These are phyloP conservation scores for Calonectria hawksworthii DNA, from an alignment of 2,329 filamentous ascomycete genomes.

Conservation along the genomic window DNA sequence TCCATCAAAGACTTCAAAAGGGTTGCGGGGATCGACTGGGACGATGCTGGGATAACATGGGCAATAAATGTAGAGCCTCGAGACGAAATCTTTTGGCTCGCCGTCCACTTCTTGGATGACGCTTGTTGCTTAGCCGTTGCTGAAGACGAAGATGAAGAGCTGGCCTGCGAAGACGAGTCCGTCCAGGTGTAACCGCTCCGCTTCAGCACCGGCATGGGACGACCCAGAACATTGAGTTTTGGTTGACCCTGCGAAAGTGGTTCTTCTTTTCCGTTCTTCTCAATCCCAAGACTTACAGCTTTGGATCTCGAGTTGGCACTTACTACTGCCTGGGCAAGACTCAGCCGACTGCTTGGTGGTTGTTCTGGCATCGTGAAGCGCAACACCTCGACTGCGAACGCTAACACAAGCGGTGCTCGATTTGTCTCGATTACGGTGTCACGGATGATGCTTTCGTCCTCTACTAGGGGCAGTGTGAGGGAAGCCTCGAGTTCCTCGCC, in stretches of 20 bases:
- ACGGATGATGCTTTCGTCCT: conserved; percentile 72
- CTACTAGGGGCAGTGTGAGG: conserved; percentile 69
- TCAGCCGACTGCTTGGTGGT: conserved; percentile 85
- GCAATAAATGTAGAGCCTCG: conserved; percentile 72
- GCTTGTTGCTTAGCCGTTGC: conserved; percentile 35
- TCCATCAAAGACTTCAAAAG: conserved; percentile 64
- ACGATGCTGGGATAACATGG: conserved; percentile 57
- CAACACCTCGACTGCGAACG: conserved; percentile 81
- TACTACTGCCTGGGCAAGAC: conserved; percentile 86
- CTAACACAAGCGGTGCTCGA: conserved; percentile 84
- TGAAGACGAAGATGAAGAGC: conserved; percentile 33
- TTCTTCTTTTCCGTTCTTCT: conserved; percentile 77
- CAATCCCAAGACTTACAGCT: conserved; percentile 81
- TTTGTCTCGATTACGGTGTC: conserved; percentile 77
- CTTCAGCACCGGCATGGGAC: conserved; percentile 82
- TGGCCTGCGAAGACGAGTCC: conserved; percentile 33
- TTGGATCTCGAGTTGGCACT: conserved; percentile 85
- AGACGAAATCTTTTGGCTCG: conserved; percentile 64
- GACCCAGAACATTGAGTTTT: conserved; percentile 77
- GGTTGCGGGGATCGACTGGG: conserved; percentile 56
- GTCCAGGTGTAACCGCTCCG: conserved; percentile 76
- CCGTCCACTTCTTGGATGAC: conserved; percentile 59
- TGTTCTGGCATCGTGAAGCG: conserved; percentile 89
- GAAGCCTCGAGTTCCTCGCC: conserved; percentile 74
- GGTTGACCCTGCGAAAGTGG: conserved; percentile 84